These are phyloP conservation scores for Enteropsectra breve DNA, from an alignment of 371 early-diverging fungal species.

Conservation along the genomic window DNA sequence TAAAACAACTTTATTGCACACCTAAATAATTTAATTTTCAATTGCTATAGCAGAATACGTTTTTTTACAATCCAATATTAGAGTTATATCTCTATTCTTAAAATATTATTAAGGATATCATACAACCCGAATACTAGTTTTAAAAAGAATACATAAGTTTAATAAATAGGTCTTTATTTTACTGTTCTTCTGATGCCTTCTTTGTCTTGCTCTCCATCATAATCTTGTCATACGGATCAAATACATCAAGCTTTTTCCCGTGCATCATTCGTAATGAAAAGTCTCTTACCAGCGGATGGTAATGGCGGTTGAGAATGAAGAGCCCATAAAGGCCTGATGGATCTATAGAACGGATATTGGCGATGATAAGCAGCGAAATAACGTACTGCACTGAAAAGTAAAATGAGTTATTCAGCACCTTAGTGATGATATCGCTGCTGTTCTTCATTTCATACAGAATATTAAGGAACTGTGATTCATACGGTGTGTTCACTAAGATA, in stretches of 20 bases:
- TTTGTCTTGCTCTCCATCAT: neutral
- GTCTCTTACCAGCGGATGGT: slow-evolving; percentile 16
- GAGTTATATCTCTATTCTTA: too few species aligned
- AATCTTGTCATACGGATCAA: slow-evolving; percentile 36
- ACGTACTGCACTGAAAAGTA: slow-evolving; percentile 17
- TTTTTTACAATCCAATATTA: too few species aligned
- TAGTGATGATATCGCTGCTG: neutral
- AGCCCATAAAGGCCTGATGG: slow-evolving; percentile 14
- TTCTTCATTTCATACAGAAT: slow-evolving; percentile 8
- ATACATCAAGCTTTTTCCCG: slow-evolving; percentile 11
- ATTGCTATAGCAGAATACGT: too few species aligned
- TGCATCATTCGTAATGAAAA: slow-evolving; percentile 6
- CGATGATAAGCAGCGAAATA: slow-evolving; percentile 24
- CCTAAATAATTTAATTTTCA: too few species aligned
- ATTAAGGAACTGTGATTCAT: slow-evolving; percentile 13
- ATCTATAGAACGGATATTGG: neutral
- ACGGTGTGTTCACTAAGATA: slow-evolving; percentile 4
- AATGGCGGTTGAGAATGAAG: slow-evolving; percentile 11
- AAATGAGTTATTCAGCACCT: slow-evolving; percentile 13
- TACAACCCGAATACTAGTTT: too few species aligned
- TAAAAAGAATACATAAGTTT: too few species aligned
- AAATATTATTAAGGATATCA: too few species aligned
- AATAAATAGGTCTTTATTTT: too few species aligned
- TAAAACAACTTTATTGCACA: too few species aligned
- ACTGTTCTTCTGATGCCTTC: slow-evolving; percentile 1